phyloP scores from a whole-genome alignment of 2,329 filamentous ascomycete genomes.

The Mariannaea sp. region DNA sequence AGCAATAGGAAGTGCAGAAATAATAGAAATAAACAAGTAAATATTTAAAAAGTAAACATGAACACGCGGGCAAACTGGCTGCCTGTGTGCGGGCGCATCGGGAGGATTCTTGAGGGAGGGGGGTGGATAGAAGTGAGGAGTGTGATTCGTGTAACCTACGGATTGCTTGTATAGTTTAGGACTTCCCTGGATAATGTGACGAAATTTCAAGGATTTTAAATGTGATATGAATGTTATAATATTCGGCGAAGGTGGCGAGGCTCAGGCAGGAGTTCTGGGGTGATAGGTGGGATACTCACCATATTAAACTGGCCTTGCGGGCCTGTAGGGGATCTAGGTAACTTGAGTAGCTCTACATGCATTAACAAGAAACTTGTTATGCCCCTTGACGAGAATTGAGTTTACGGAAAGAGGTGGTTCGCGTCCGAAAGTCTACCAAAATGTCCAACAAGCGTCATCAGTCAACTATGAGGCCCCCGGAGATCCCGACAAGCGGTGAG shows the following conservation, averaged over 20 bases:
- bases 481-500: not conserved
- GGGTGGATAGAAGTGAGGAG: not conserved
- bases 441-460: too few species aligned
- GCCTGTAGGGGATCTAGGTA: not conserved
- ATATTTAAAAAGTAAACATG: conserved; percentile 10
- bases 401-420: too few species aligned
- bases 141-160: conserved; percentile 15
- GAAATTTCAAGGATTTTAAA: not conserved
- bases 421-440: too few species aligned
- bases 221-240: conserved; percentile 1
- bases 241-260: conserved; percentile 8
- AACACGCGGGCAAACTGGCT: conserved; percentile 15
- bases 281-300: not conserved
- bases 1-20: not conserved
- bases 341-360: too few species aligned
- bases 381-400: too few species aligned
- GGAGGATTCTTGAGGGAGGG: conserved; percentile 8
- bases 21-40: not conserved
- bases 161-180: too few species aligned
- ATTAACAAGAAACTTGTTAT: too few species aligned
- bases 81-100: conserved; percentile 2
- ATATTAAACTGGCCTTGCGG: too few species aligned
- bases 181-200: not conserved
- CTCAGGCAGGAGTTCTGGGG: not conserved
- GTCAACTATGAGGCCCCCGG: too few species aligned